Evolutionary conservation across 805 yeast genomes (phyloP), one percentile per base, ranked within the genome.

Genomic region (Isabelozyma heimii): DNA sequence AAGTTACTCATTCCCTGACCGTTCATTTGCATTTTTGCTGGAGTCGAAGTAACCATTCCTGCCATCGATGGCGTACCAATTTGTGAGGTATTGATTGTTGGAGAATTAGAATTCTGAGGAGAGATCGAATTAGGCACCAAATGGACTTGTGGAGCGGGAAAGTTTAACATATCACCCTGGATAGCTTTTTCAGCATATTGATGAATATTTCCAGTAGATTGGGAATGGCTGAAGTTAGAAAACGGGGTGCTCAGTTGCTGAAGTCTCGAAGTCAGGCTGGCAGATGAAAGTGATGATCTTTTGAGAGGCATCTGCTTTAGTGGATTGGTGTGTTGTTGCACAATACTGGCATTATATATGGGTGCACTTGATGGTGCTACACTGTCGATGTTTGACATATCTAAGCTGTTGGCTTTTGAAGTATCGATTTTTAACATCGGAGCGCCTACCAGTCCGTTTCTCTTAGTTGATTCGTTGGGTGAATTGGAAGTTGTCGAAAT

Each of bases 311-410:
- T 30, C 24, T 30, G 35, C 10, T 30, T 30, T 30, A 30, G 8
- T 33, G 30, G 26, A 20, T 14, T 16, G 17, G 27, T 39, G 16
- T 20, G 20, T 46, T 55, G 52, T n/a, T 59, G 57, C 5, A 63
- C 61, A 12, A 62, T 44, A 3, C 50, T 50, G 6, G 75, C 66
- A 52, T 68, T 61, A 48, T 62, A 71, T 5, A 68, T 59, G 8
- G 77, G 77, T 0, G 73, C 73, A 15, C 69, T 65, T 35, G 54
- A 49, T 4, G 73, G 74, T 1, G 73, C 74, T 2, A 46, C 42
- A 12, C 44, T 41, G 13, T 20, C 14, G 17, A 26, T 35, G 2
- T 28, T 5, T 10, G 37, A 39, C 14, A 20, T 26, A 3, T 15
- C 38, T 7, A 52, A 24, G 4, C 20, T 28, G 38, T 51, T 53